Evolutionary conservation across 306 rosid genomes (phyloP).

Genomic region (Cucumis cinereus): DNA sequence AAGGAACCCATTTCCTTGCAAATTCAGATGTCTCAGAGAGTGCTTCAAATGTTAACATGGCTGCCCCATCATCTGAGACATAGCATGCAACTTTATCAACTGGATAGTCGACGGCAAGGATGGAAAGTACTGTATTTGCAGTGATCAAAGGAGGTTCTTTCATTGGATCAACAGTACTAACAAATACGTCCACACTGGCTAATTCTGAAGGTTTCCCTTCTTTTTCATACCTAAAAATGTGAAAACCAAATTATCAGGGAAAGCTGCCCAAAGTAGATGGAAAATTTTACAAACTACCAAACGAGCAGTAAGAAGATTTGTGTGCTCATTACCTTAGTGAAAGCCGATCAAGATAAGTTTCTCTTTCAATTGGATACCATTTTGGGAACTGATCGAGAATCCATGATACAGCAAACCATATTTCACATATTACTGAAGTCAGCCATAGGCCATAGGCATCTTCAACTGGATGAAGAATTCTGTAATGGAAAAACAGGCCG

Average conservation of each 20-base stretch:
- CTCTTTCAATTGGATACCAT: conserved; percentile 81
- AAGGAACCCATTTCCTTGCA: conserved; percentile 91
- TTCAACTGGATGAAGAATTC: conserved; percentile 88
- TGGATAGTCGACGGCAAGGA: conserved; percentile 89
- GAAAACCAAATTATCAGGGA: background rate
- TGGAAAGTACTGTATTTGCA: conserved; percentile 89
- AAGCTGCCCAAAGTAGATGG: background rate
- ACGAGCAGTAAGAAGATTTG: background rate
- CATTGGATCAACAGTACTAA: conserved; percentile 95
- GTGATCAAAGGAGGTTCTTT: conserved; percentile 95
- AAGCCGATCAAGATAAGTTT: conserved; percentile 93
- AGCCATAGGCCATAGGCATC: conserved; percentile 95
- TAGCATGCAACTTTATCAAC: conserved; percentile 94
- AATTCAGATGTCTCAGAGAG: conserved; percentile 92
- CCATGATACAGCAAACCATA: conserved; percentile 98
- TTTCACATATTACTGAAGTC: conserved; percentile 94
- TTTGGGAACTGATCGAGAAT: conserved; percentile 94
- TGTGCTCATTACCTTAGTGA: conserved; percentile 51
- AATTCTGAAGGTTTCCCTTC: conserved; percentile 89
- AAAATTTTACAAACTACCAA: background rate
- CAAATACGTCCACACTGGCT: conserved; percentile 61
- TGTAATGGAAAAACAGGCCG: conserved; percentile 74
- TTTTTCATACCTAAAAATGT: conserved; percentile 77
- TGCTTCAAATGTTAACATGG: conserved; percentile 97
- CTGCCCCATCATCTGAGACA: conserved; percentile 99